Base-by-base conservation (phyloP, 179 eudicot genomes). In the Silene noctiflora region DNA sequence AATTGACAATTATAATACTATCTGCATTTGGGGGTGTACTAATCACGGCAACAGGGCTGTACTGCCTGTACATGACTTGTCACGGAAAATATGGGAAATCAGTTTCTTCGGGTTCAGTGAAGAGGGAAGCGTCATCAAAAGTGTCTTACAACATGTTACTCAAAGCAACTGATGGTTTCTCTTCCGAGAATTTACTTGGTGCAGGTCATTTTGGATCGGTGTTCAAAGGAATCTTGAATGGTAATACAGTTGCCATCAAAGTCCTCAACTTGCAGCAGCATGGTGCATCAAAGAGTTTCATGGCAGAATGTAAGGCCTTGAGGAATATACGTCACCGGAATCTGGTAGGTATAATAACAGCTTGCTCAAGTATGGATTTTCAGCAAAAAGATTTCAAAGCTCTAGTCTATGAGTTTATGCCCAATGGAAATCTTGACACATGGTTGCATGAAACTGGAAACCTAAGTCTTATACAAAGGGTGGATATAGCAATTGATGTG, bases 81-180 rank as follows among this genome's bases (percentile, higher is more conserved):
- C 48, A 0, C 7, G 67, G 17, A 56, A 81, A 48, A 21, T 72
- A 61, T 19, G 29, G n/a, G 29, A 17, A 17, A 19, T 7, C n/a
- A 0, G 1, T 4, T 6, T 10, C 72, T 11, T 29, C 72, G 2
- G 29, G 55, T 9, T 71, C 73, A 11, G 25, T 60, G 42, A 19
- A 16, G 11, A 22, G 29, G 21, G 35, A 77, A 73, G 22, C 71
- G 48, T 20, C 2, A 29, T 3, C 27, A 51, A 48, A 77, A 12
- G 72, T 77, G 60, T 81, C 84, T 22, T 81, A 81, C 56, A 31
- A 73, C 11, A 77, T 25, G 75, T 75, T 73, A 42, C 78, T 81
- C 65, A 77, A 81, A 67, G 71, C 55, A 17, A 67, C 71, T 5
- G 6, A 67, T 19, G 2, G 17, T 2, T 67, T 67, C 55, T 77